Base-by-base conservation (phyloP, 73 alveolate genomes). In the Symbiodinium natans region DNA sequence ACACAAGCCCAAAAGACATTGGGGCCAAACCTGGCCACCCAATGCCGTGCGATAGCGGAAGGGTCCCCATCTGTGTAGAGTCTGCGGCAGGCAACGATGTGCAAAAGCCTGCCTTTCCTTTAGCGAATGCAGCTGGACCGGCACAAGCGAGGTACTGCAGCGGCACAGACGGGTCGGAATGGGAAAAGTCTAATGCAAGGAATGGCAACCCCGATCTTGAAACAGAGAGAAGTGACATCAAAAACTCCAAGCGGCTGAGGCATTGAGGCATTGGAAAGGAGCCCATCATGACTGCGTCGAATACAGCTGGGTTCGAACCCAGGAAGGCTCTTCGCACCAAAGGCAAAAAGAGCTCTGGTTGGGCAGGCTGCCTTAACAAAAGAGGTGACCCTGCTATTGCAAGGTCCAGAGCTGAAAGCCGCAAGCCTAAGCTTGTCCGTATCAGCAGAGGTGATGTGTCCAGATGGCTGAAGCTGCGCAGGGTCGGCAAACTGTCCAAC, bases 131-230 rank as follows among this genome's bases (percentile, higher is more conserved):
- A 27, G 41, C 29, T 5, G 68, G 36, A 10, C 46, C 92, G 17
- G 33, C 1, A 19, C 42, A 4, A 33, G 46, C 84, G 9, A 2
- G 46, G 54, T 73, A 15, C 33, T 36, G 92, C 68, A 41, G 11
- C 39, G 25, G 27, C 33, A 38, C 23, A 13, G 43, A 25, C 11
- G 92, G 42, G 21, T 68, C 98, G 34, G 68, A 10, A 21, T 43
- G 82, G 34, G 46, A 17, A 36, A 38, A 80, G 84, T 92, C 92
- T n/a, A n/a, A 92, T 38, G 41, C 98, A 15, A 39, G 31, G 71
- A 33, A 34, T 2, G 92, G 13, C 3, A 36, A 40, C 71, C 23
- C 71, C 71, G 23, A 29, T 13, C 71, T 6, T 52, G 71, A 52
- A 52, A 29, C 71, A 15, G 71, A 52, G 23, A 52, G n/a, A 52